Conservation (phyloP, 129 eudicot genomes). For the Escallonia herrerae region DNA sequence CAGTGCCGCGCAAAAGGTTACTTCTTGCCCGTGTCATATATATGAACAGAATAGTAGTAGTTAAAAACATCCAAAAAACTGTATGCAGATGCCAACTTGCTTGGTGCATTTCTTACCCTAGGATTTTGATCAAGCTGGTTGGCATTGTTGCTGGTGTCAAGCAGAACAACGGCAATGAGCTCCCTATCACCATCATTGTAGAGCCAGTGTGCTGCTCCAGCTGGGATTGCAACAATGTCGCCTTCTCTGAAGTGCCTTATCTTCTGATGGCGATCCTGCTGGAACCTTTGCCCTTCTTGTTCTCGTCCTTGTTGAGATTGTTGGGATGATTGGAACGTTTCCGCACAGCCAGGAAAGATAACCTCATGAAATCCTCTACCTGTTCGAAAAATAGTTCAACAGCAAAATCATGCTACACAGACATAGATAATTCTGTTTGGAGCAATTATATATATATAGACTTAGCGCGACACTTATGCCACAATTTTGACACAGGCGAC, state of each 20-base stretch:
- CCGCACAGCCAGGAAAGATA: slow-evolving; percentile 62
- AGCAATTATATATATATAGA: too few relatives aligned
- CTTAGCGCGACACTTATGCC: neutral
- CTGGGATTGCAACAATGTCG: slow-evolving; percentile 49
- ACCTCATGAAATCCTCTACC: slow-evolving; percentile 52
- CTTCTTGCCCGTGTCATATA: neutral
- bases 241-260: slow-evolving; percentile 37
- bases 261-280: slow-evolving; percentile 49
- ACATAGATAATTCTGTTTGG: too few relatives aligned
- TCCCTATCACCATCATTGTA: slow-evolving; percentile 52
- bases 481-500: too few relatives aligned
- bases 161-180: slow-evolving; percentile 39
- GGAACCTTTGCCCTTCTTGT: slow-evolving; percentile 7
- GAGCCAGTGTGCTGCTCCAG: slow-evolving; percentile 63
- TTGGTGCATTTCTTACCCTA: slow-evolving; percentile 27
- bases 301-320: slow-evolving; percentile 11
- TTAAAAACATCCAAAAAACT: neutral
- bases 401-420: neutral
- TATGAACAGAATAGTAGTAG: too few relatives aligned
- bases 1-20: neutral
- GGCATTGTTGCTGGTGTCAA: slow-evolving; percentile 33
- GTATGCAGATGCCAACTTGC: neutral
- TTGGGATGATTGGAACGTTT: slow-evolving; percentile 40
- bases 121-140: slow-evolving; percentile 56
- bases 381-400: slow-evolving; percentile 12